Base-by-base conservation (phyloP, 2,329 filamentous ascomycete species). In the Colletotrichum eremochloae region DNA sequence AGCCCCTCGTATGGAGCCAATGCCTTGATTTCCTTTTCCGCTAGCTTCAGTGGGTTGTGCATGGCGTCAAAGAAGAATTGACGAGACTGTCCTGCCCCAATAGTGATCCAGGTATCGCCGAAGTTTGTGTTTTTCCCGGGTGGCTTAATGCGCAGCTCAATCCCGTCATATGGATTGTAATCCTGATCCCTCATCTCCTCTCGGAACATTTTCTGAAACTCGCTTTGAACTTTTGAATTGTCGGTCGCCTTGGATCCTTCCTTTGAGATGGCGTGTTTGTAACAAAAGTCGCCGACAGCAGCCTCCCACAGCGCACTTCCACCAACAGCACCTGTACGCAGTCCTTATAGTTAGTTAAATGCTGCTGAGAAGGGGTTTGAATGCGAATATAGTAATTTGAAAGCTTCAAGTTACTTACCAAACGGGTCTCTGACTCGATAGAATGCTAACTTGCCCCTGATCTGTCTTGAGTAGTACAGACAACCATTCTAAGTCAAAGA, bases 271-370 rank as follows among this genome's bases (percentile, higher is more conserved):
- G 42, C 44, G 40, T 68, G n/a, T 2, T 52, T 33, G 24, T 42
- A 42, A 24, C 71, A 74, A 12, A 63, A 31, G 5, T 64, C 40
- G n/a, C 68, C 63, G 24, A 74, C 61, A 9, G 53, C 33, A 1
- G 53, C 60, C 31, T 71, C 71, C 71, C 68, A 74, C 12, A 64
- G 63, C 5, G 60, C 68, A 14, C 44, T 57, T 9, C 71, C 71
- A 15, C 71, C 71, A 5, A 68, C 68, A 0, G 36, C 50, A 6
- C 68, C 71, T 74, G 24, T 14, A 5, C 31, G 5, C 6, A 31
- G 31, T 0, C n/a, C n/a, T 31, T 1, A 5, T 52, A 11, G 55
- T 50, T 15, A 40, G 11, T 24, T 15, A 12, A 20, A 9, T 0
- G 14, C 18, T 38, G 18, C 9, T 6, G 18, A 12, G 8, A 33